Percentiles rank a stretch among this genome's conserved stretches.
These are phyloP conservation scores for Suhomyces prunicola DNA, from an alignment of 805 yeast species.

Conservation along the genomic window DNA sequence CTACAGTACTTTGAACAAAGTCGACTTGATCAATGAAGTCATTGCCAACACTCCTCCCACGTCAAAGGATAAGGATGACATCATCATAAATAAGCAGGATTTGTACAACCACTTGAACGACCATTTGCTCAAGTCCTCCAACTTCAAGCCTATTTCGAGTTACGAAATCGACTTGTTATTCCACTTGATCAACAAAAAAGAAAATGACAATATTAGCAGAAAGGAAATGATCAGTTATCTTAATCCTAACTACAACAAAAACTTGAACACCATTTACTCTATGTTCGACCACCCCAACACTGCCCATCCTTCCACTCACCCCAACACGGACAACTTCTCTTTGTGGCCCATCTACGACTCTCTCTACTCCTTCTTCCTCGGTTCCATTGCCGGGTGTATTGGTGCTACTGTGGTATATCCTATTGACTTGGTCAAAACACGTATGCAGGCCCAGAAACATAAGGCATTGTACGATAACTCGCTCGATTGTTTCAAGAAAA, in stretches of 20 bases:
- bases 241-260: conserved; percentile 53
- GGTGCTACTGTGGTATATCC: conserved; percentile 99
- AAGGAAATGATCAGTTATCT: conserved; percentile 45
- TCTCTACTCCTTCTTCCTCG: conserved; percentile 80
- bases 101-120: conserved; percentile 42
- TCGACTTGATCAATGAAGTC: conserved; percentile 44
- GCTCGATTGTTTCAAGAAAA: conserved; percentile 79
- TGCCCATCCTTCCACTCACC: conserved; percentile 23
- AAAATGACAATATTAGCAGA: conserved; percentile 38
- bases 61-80: conserved; percentile 37
- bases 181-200: conserved; percentile 34
- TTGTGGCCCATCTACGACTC: conserved; percentile 61
- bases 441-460: conserved; percentile 94
- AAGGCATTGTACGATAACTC: conserved; percentile 72
- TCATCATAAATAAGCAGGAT: conserved; percentile 38
- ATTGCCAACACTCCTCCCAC: conserved; percentile 46
- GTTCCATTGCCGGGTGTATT: conserved; percentile 94
- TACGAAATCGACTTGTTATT: conserved; percentile 40
- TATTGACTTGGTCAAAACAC: conserved; percentile 90
- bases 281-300: conserved; percentile 43
- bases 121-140: conserved; percentile 40
- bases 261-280: conserved; percentile 30
- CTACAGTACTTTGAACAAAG: conserved; percentile 38
- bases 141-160: conserved; percentile 41
- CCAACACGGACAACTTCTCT: conserved; percentile 37